phyloP scores from a whole-genome alignment of 306 rosid species.

The Cucurbita maxima region DNA sequence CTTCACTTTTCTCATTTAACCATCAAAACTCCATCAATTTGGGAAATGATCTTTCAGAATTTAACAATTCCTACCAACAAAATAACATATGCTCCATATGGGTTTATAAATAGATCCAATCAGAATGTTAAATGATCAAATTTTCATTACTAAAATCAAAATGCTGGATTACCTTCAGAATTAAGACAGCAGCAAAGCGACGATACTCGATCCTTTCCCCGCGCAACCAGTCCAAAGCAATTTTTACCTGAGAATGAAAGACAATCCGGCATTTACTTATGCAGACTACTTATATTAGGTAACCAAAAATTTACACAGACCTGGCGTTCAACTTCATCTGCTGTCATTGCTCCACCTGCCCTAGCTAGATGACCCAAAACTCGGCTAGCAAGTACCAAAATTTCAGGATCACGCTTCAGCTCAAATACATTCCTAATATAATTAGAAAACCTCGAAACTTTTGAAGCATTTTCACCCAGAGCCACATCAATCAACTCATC shows the following conservation, averaged over 20 bases:
- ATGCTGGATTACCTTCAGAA: constrained; percentile 56
- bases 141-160: not conserved
- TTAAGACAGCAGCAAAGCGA: constrained; percentile 86
- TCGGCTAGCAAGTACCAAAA: constrained; percentile 76
- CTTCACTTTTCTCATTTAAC: not conserved
- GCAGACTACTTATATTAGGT: not conserved
- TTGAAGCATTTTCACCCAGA: constrained; percentile 90
- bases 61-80: not conserved
- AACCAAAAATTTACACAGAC: constrained; percentile 20
- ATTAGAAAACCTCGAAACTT: constrained; percentile 71
- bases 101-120: not conserved
- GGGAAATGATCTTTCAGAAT: not conserved
- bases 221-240: constrained; percentile 80
- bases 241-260: constrained; percentile 39
- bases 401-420: constrained; percentile 76
- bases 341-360: constrained; percentile 99
- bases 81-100: not conserved
- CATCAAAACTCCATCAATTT: not conserved
- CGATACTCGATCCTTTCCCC: constrained; percentile 88
- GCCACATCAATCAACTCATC: constrained; percentile 90
- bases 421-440: constrained; percentile 82
- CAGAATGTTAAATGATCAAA: not conserved
- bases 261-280: constrained; percentile 8
- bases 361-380: constrained; percentile 92
- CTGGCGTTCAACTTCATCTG: constrained; percentile 95